Evolutionary conservation across 768 basidiomycete species (phyloP).

Genomic region (Serendipita sp.): DNA sequence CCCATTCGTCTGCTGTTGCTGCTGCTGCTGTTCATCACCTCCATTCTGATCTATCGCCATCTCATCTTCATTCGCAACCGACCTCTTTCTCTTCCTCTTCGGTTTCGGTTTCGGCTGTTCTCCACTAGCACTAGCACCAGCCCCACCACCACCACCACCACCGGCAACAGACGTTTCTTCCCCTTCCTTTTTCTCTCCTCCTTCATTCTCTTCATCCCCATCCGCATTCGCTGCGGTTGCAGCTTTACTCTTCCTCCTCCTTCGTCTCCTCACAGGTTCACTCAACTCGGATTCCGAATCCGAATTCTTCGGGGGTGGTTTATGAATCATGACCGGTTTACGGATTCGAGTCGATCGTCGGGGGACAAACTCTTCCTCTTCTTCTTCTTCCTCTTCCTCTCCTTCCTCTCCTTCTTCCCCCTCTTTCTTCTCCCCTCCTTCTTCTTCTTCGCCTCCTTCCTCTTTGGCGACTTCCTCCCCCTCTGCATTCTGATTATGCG

Average conservation of each 20-base stretch:
- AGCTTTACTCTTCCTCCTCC: slow-evolving; percentile 1
- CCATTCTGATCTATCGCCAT: background rate
- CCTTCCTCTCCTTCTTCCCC: background rate
- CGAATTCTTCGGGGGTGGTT: background rate
- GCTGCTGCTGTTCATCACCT: background rate
- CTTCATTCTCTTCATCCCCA: background rate
- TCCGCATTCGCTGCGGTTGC: background rate
- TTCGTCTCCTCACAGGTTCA: background rate
- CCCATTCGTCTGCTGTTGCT: background rate
- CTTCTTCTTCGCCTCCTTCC: background rate
- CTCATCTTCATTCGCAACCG: background rate
- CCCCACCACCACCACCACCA: background rate
- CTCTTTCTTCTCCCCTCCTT: background rate
- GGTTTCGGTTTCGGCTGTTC: background rate
- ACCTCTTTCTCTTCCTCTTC: background rate
- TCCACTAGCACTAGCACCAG: background rate
- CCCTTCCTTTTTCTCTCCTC: background rate
- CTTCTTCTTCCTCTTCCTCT: slow-evolving; percentile 5
- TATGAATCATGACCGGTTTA: background rate
- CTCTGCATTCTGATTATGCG: too few relatives aligned
- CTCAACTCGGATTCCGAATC: background rate
- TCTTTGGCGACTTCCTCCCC: too few relatives aligned
- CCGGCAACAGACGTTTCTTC: too few relatives aligned
- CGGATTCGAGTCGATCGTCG: slow-evolving; percentile 7
- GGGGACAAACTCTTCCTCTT: background rate